These are phyloP conservation scores for Beauveria medogensis DNA, from an alignment of 2,329 filamentous ascomycete species.

Conservation along the genomic window DNA sequence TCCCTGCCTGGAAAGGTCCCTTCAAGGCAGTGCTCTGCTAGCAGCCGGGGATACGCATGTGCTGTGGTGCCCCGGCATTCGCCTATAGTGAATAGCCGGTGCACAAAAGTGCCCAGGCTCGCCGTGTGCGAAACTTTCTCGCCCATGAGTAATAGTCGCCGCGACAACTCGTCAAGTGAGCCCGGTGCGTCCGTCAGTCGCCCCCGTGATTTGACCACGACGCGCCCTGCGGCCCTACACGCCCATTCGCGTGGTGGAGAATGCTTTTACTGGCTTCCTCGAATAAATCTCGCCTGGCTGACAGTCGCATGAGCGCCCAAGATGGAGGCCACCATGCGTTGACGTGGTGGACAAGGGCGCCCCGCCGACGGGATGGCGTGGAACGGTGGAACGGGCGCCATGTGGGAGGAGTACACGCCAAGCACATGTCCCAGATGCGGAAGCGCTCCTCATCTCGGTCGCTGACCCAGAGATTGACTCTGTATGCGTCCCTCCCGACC, in stretches of 20 bases:
- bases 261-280: neutral
- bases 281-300: neutral
- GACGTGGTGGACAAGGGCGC: constrained; percentile 8
- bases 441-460: constrained; percentile 3
- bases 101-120: neutral
- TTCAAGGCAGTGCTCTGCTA: neutral
- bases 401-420: neutral
- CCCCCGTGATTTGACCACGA: constrained; percentile 1
- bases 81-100: neutral
- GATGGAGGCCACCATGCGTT: constrained; percentile 8
- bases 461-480: constrained; percentile 1
- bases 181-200: neutral
- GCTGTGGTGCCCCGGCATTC: neutral
- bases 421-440: neutral
- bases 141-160: neutral
- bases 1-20: neutral
- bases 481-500: neutral
- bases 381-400: neutral
- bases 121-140: neutral
- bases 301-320: constrained; percentile 6
- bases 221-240: constrained; percentile 2
- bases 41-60: neutral
- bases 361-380: constrained; percentile 2
- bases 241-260: constrained; percentile 1
- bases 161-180: neutral